phyloP scores from a whole-genome alignment of 768 basidiomycete genomes.

The Mycena amicta region DNA sequence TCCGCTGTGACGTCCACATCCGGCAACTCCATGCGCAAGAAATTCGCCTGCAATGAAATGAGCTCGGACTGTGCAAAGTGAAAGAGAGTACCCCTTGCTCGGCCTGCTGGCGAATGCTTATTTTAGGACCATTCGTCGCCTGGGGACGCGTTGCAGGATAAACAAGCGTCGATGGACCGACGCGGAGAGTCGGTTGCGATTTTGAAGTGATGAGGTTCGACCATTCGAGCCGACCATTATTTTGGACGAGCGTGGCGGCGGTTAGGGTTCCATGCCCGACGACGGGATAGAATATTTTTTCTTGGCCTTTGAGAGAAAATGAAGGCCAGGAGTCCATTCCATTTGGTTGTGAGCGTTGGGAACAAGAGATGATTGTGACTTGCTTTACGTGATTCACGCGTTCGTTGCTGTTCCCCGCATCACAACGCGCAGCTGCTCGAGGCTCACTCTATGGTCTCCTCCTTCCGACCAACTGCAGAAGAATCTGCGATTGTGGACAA shows the following conservation, averaged over 20 bases:
- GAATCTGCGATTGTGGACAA: conserved; percentile 35
- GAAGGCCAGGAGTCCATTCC: conserved; percentile 81
- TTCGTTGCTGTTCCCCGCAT: too few species aligned
- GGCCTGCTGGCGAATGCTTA: conserved; percentile 48
- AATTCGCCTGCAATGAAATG: conserved; percentile 55
- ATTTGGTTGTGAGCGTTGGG: conserved; percentile 42
- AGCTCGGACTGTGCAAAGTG: background rate
- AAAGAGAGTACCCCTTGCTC: conserved; percentile 59
- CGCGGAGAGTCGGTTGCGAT: conserved; percentile 11
- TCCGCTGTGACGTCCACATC: conserved; percentile 76
- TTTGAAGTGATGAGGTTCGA: conserved; percentile 26
- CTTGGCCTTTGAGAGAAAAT: conserved; percentile 29
- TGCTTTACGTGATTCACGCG: background rate
- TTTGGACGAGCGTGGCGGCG: conserved; percentile 55
- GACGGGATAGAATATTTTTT: conserved; percentile 46
- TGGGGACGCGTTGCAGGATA: conserved; percentile 62
- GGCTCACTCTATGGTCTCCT: background rate
- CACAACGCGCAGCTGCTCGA: background rate
- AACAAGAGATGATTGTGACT: background rate
- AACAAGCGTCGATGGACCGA: conserved; percentile 40
- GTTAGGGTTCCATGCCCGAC: conserved; percentile 59
- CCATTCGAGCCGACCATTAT: conserved; percentile 55
- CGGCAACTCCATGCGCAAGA: conserved; percentile 69
- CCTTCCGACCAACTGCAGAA: conserved; percentile 30
- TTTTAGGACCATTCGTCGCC: conserved; percentile 30